Base-by-base conservation (phyloP, 2,329 filamentous ascomycete species). In the Fusarium nurragi region DNA sequence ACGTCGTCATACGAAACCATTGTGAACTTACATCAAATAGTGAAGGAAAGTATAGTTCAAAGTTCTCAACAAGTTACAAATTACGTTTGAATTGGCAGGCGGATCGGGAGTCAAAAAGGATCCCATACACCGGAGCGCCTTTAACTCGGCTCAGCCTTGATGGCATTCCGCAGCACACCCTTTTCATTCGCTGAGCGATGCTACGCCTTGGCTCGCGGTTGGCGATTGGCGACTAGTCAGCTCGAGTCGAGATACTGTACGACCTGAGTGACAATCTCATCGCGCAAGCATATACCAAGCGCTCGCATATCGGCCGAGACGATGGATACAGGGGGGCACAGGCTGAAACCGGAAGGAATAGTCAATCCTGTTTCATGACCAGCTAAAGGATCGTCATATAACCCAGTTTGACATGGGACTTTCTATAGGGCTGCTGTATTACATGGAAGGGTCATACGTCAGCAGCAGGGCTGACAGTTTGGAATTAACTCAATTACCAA, bases 1-100 rank as follows among this genome's bases (percentile, higher is more conserved):
- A 81, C 73, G 47, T 79, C 69, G 39, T 67, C 69, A 54, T 72
- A 71, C 12, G 75, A 60, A 25, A 80, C 78, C 79, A 64, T 66
- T 40, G n/a, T 52, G 11, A 30, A 18, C 7, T 9, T 34, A 18
- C n/a, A 10, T 2, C 16, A 34, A n/a, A 34, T 18, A 18, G 16
- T 16, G 4, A 9, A 32, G 16, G 30, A 8, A 32, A 32, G 7
- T 32, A 6, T n/a, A 6, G 16, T n/a, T n/a, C 9, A n/a, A 32
- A n/a, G 6, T 16, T 32, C 16, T 14, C 16, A 14, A 5, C 16
- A 16, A 6, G 30, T 9, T 32, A 14, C 16, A 16, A n/a, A 9
- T n/a, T n/a, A 14, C 9, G 30, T 9, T 32, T n/a, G 4, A n/a
- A 34, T 3, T n/a, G n/a, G 3, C 32, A 34, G 10, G 16, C 32